Evolutionary conservation across 768 basidiomycete species (phyloP).

Genomic region (Gelatoporia subvermispora): DNA sequence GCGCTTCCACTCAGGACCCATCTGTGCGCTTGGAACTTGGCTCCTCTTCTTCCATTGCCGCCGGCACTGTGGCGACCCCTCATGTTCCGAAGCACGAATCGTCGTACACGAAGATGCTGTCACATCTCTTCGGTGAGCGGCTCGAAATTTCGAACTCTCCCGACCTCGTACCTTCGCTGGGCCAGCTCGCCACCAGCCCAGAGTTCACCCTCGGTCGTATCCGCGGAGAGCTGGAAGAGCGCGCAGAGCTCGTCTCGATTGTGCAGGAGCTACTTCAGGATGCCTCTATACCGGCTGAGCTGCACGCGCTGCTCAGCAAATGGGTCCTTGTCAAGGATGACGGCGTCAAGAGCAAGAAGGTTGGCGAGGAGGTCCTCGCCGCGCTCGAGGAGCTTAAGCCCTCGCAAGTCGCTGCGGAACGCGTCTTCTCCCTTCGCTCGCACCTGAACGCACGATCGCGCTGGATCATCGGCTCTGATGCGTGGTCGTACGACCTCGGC

Average conservation of each 20-base stretch:
- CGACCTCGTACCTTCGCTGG: constrained; percentile 60
- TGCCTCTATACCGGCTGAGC: constrained; percentile 40
- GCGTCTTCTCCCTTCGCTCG: constrained; percentile 51
- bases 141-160: constrained; percentile 87
- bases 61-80: constrained; percentile 30
- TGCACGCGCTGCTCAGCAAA: constrained; percentile 69
- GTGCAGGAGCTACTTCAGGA: constrained; percentile 64
- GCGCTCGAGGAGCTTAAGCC: constrained; percentile 13
- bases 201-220: constrained; percentile 93
- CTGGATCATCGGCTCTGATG: constrained; percentile 98
- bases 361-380: constrained; percentile 51
- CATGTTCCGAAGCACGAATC: constrained; percentile 87
- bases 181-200: constrained; percentile 79
- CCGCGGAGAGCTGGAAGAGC: constrained; percentile 72
- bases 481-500: constrained; percentile 97
- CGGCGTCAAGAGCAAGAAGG: constrained; percentile 47
- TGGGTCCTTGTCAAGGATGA: constrained; percentile 83
- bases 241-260: constrained; percentile 58
- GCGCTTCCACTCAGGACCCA: constrained; percentile 32
- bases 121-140: constrained; percentile 72
- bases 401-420: constrained; percentile 42
- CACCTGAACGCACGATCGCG: constrained; percentile 68
- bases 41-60: constrained; percentile 23
- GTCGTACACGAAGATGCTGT: constrained; percentile 86
- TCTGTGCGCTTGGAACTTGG: constrained; percentile 49